Conservation (phyloP, 305 asterid species). For the Withania somnifera region DNA sequence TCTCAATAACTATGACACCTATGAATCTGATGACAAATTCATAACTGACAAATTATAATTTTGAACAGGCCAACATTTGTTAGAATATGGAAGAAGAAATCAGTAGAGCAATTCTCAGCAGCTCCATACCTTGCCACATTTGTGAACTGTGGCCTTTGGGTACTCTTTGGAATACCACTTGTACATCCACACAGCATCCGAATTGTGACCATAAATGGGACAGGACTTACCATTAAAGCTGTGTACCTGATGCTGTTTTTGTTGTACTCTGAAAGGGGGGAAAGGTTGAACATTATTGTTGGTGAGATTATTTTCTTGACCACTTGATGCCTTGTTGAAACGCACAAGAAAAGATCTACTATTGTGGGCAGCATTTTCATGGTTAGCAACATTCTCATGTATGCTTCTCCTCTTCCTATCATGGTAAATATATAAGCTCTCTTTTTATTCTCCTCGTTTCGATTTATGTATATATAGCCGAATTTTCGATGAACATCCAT, state of each 20-base stretch:
- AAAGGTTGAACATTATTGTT: background rate
- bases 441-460: background rate
- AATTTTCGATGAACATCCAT: too few species aligned
- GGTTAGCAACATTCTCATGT: background rate
- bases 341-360: background rate
- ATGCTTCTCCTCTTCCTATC: constrained; percentile 4
- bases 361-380: background rate
- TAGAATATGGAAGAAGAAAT: constrained; percentile 4
- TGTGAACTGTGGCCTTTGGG: constrained; percentile 8
- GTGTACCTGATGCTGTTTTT: background rate
- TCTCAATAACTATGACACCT: too few species aligned
- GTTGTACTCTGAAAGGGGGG: background rate
- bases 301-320: background rate
- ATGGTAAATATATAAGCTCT: background rate
- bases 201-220: constrained; percentile 10
- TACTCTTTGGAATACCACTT: constrained; percentile 7
- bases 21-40: too few species aligned
- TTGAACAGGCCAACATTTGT: background rate
- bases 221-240: background rate
- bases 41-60: background rate
- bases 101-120: constrained; percentile 1
- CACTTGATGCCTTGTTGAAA: background rate
- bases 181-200: constrained; percentile 9
- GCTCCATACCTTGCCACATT: constrained; percentile 2
- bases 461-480: background rate